phyloP scores from a whole-genome alignment of 345 rosid species.

The Euphorbia peplus region DNA sequence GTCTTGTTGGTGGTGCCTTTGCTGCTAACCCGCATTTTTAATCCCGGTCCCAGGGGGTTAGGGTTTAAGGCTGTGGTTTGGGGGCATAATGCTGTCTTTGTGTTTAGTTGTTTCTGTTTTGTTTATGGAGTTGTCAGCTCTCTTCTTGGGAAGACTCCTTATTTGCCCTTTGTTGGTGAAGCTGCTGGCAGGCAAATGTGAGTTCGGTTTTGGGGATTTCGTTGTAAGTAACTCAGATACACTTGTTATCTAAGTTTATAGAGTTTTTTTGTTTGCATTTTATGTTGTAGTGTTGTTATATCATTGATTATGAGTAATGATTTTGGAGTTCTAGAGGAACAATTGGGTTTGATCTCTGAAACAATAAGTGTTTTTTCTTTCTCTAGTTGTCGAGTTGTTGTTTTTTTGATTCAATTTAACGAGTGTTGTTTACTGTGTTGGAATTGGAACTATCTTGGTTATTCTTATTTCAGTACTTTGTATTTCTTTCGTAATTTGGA shows the following conservation, averaged over 20 bases:
- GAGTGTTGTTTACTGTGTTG: not conserved
- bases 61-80: constrained; percentile 59
- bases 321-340: not conserved
- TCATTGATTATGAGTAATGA: not conserved
- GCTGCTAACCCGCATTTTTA: constrained; percentile 57
- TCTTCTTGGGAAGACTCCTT: constrained; percentile 74
- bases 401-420: not conserved
- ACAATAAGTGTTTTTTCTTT: not conserved
- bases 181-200: constrained; percentile 67
- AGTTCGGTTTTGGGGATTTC: not conserved
- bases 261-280: not conserved
- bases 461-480: not conserved
- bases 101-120: constrained; percentile 69
- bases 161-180: constrained; percentile 74
- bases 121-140: constrained; percentile 51
- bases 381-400: not conserved
- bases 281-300: not conserved
- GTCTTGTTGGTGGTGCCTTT: constrained; percentile 74
- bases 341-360: not conserved
- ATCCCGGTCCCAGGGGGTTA: constrained; percentile 61
- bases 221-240: constrained; percentile 1
- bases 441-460: not conserved
- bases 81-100: constrained; percentile 70
- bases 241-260: not conserved
- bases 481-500: too few species aligned